These are phyloP conservation scores for Chamaecrista fasciculata DNA, from an alignment of 306 rosid species.

Conservation along the genomic window DNA sequence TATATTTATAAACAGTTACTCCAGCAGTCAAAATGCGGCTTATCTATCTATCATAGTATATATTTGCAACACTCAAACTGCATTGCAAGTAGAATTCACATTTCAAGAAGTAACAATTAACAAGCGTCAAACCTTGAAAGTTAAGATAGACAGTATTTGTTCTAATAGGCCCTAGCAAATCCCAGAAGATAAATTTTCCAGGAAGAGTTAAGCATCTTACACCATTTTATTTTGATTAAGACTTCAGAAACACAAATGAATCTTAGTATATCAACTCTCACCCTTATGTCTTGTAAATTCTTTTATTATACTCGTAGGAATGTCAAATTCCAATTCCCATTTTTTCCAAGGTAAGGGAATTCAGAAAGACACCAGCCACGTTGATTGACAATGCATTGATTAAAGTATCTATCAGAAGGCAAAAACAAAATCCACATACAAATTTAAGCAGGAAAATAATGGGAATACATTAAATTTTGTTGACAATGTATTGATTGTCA, in stretches of 20 bases:
- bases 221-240: not conserved
- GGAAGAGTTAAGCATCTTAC: not conserved
- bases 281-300: not conserved
- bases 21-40: not conserved
- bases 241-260: constrained; percentile 6
- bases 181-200: not conserved
- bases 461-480: not conserved
- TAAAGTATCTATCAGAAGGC: constrained; percentile 14
- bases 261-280: not conserved
- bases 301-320: not conserved
- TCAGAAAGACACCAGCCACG: not conserved
- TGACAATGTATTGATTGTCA: not conserved
- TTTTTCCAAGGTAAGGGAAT: not conserved
- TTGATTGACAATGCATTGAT: not conserved
- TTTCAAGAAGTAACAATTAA: not conserved
- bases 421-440: not conserved
- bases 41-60: not conserved
- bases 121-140: not conserved
- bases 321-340: not conserved
- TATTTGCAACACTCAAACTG: not conserved
- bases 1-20: not conserved
- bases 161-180: not conserved
- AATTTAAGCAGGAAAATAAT: not conserved
- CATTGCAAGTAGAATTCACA: not conserved
- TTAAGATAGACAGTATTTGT: constrained; percentile 2